Evolutionary conservation across 23 red algal species (phyloP).

Genomic region (Agarophyton chilense): DNA sequence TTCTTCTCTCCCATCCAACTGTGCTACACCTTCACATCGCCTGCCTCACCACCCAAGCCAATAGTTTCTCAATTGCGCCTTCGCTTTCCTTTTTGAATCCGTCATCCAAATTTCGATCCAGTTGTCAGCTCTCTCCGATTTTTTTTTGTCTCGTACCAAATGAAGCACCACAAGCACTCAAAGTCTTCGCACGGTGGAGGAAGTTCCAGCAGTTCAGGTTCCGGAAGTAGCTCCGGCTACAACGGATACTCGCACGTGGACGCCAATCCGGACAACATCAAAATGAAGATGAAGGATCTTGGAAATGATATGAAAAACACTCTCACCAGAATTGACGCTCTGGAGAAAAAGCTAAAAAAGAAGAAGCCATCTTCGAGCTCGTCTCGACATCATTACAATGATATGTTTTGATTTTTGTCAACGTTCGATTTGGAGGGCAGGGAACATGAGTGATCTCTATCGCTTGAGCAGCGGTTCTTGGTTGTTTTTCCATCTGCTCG

Average conservation of each 20-base stretch:
- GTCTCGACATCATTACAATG: neutral
- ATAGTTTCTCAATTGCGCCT: neutral
- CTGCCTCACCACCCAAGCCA: neutral
- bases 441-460: no score
- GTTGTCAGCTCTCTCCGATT: neutral
- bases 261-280: slow-evolving; percentile 1
- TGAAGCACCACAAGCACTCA: neutral
- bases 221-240: neutral
- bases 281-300: neutral
- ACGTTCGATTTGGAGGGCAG: no score
- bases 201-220: neutral
- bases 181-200: neutral
- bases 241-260: neutral
- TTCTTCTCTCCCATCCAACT: no score
- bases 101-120: no score
- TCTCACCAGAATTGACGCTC: slow-evolving; percentile 3
- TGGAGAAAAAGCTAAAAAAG: slow-evolving; percentile 16
- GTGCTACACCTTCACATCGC: no score
- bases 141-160: neutral
- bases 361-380: neutral
- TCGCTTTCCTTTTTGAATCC: neutral
- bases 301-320: slow-evolving; percentile 6
- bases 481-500: no score
- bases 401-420: no score
- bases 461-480: no score